A percentile compares a stretch with the other conserved stretches of the same genome.
phyloP scores from a whole-genome alignment of 108 stramenopile genomes.

The Cyclotella baltica region DNA sequence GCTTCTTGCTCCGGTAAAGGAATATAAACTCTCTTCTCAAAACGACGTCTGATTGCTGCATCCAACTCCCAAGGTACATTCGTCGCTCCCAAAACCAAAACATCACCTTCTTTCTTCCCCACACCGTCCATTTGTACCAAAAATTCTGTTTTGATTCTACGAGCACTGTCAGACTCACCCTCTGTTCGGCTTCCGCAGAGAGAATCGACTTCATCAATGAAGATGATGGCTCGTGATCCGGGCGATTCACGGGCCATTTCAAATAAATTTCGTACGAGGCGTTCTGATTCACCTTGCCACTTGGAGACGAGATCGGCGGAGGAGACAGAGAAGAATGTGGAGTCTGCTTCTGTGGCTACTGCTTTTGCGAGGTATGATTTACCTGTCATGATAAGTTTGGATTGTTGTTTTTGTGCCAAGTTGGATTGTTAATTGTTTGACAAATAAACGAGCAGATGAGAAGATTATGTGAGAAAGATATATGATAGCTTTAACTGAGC shows the following conservation, averaged over 20 bases:
- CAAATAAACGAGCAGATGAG: too few species aligned
- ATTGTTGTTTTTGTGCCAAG: not conserved
- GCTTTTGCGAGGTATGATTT: constrained; percentile 99
- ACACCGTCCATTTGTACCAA: constrained; percentile 99
- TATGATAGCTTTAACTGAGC: not conserved
- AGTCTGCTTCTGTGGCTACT: constrained; percentile 98
- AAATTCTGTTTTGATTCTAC: constrained; percentile 99
- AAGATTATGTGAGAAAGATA: not conserved
- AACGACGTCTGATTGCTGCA: constrained; percentile 99
- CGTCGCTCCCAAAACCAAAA: constrained; percentile 95
- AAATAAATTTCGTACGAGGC: constrained; percentile 96
- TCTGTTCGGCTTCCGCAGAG: constrained; percentile 91
- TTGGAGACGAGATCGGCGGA: constrained; percentile 97
- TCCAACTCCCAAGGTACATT: constrained; percentile 99
- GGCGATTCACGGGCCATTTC: constrained; percentile 96
- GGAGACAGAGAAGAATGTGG: constrained; percentile 97
- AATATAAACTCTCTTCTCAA: constrained; percentile 99
- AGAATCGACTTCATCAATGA: constrained; percentile 98
- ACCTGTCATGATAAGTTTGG: constrained; percentile 41
- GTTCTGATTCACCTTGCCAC: constrained; percentile 99
- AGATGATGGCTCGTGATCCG: constrained; percentile 92
- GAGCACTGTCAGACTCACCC: constrained; percentile 91
- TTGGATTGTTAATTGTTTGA: not conserved
- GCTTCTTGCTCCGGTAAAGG: constrained; percentile 94
- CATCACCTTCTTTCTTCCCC: constrained; percentile 79